Evolutionary conservation across 2,329 filamentous ascomycete genomes (phyloP).

Genomic region (Fusarium phyllophilum): DNA sequence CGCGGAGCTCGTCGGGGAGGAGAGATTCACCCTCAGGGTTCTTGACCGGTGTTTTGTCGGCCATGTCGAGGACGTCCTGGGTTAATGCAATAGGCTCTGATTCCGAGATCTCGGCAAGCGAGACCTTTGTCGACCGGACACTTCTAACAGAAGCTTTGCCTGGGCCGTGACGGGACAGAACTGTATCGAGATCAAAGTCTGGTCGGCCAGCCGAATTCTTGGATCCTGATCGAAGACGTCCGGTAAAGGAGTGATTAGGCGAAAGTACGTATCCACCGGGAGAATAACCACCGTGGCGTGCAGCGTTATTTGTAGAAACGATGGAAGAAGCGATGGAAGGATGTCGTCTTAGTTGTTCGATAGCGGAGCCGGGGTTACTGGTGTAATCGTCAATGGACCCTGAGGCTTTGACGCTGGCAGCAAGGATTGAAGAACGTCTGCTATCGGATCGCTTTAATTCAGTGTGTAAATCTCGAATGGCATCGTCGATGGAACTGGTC

Average conservation of each 20-base stretch:
- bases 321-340: constrained; percentile 69
- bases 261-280: constrained; percentile 75
- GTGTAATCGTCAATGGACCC: constrained; percentile 46
- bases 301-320: constrained; percentile 73
- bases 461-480: constrained; percentile 77
- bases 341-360: constrained; percentile 53
- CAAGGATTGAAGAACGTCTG: constrained; percentile 70
- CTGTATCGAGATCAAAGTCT: constrained; percentile 54
- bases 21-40: constrained; percentile 54
- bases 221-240: constrained; percentile 65
- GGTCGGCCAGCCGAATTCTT: constrained; percentile 57
- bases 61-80: constrained; percentile 63
- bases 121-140: constrained; percentile 60
- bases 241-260: constrained; percentile 70
- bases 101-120: constrained; percentile 67
- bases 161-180: constrained; percentile 61
- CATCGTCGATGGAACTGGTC: constrained; percentile 80
- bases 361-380: constrained; percentile 36
- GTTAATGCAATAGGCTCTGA: constrained; percentile 64
- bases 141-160: constrained; percentile 65
- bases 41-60: constrained; percentile 56
- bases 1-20: constrained; percentile 51
- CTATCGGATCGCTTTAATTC: constrained; percentile 78
- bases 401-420: constrained; percentile 54
- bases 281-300: constrained; percentile 76